Evolutionary conservation across 257 asterid genomes (phyloP).

Genomic region (Nicotiana tomentosiformis): DNA sequence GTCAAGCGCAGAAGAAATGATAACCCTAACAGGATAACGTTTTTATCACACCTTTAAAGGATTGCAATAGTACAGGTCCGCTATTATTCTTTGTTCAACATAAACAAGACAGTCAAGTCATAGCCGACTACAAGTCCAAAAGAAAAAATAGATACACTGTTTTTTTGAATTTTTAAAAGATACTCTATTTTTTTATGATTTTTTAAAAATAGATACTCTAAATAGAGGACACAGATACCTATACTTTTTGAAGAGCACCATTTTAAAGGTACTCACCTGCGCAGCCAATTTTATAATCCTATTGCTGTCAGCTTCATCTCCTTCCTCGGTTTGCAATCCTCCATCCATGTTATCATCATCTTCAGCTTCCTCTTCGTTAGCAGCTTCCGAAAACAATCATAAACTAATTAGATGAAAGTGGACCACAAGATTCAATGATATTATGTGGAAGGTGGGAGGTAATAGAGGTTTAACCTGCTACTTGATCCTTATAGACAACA

Average conservation of each 20-base stretch:
- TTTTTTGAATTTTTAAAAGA: too few relatives aligned
- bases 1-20: background rate
- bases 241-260: background rate
- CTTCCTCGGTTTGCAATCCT: slow-evolving; percentile 61
- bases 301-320: slow-evolving; percentile 69
- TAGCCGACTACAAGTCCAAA: too few relatives aligned
- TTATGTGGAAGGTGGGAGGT: background rate
- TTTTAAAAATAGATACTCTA: background rate
- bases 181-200: too few relatives aligned
- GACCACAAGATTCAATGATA: background rate
- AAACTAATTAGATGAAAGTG: background rate
- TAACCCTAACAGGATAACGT: background rate
- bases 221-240: background rate
- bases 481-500: background rate
- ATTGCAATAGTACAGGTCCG: too few relatives aligned
- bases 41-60: background rate
- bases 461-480: slow-evolving; percentile 21
- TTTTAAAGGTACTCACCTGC: slow-evolving; percentile 36
- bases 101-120: too few relatives aligned
- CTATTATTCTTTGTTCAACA: too few relatives aligned
- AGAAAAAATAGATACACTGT: too few relatives aligned
- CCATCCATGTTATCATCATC: slow-evolving; percentile 76
- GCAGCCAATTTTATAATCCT: slow-evolving; percentile 83
- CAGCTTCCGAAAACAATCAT: slow-evolving; percentile 44
- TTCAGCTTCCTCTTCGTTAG: slow-evolving; percentile 70